Evolutionary conservation across 805 yeast genomes (phyloP), one percentile per base, ranked within the genome.

Genomic region (Ogataea allantospora): DNA sequence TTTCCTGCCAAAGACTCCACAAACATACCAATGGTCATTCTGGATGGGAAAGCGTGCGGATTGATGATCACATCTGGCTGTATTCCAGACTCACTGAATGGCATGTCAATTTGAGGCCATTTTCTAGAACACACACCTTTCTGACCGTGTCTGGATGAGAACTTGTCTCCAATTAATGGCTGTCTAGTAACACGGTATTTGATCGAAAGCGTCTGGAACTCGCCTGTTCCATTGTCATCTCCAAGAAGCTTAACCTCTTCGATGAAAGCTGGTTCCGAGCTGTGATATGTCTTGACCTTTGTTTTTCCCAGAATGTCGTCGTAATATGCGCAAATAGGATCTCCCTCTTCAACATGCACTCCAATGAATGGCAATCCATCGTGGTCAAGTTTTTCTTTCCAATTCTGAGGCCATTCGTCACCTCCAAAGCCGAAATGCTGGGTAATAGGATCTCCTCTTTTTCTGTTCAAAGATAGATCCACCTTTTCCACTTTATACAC

Each of bases 21-120:
- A 67, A 93, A 93, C 98, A 93, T 93, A 71, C 99, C 99, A 65
- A 93, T 91, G 9, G 99, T 93, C 99, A 93, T 93, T 73, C 99
- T 93, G 33, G 98, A 91, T 53, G 99, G 99, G 91, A 91, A 93
- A 50, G 98, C 99, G 63, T 91, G 99, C 3, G 99, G 99, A 63
- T 93, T 93, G 58, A 93, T 93, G 58, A 93, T 93, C 52, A 93
- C 84, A 67, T 93, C 99, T 2, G 99, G 99, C 63, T 86, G 96
- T 45, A 93, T 91, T 55, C 99, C 99, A 22, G 86, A 71, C 67
- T 93, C 99, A 49, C 88, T 77, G 70, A 93, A 93, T 38, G 99
- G 99, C 95, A 93, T 80, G 63, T 93, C 98, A 47, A 87, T 72
- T 35, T 88, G 82, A 21, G 98, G 99, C 96, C 97, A 93, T 66